These are phyloP conservation scores for Fusarium devonianum DNA, from an alignment of 2,329 filamentous ascomycete genomes.

Conservation along the genomic window DNA sequence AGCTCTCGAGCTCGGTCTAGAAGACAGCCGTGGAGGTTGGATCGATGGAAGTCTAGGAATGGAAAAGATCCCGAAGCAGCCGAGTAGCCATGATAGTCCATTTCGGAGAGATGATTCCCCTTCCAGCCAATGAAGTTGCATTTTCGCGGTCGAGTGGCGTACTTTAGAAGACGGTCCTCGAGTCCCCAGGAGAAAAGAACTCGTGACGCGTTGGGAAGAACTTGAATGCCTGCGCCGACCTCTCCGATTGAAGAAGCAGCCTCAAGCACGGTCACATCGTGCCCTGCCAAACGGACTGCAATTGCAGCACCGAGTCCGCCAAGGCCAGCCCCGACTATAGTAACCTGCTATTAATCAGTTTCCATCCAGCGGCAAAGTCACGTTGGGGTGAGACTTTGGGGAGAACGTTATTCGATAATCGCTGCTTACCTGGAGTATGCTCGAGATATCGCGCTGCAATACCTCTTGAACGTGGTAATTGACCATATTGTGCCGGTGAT, in stretches of 20 bases:
- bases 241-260: slow-evolving; percentile 36
- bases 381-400: too few relatives aligned
- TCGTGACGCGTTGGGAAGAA: slow-evolving; percentile 36
- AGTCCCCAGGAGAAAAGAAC: slow-evolving; percentile 38
- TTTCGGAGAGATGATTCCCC: slow-evolving; percentile 35
- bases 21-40: slow-evolving; percentile 55
- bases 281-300: slow-evolving; percentile 34
- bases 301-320: slow-evolving; percentile 40
- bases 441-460: slow-evolving; percentile 19
- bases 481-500: too few relatives aligned
- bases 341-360: slow-evolving; percentile 20
- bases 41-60: slow-evolving; percentile 58
- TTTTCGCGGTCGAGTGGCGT: slow-evolving; percentile 35
- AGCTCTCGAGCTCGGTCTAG: slow-evolving; percentile 49
- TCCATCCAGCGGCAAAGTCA: too few relatives aligned
- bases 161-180: slow-evolving; percentile 23
- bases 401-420: too few relatives aligned
- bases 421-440: slow-evolving; percentile 24
- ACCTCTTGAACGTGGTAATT: slow-evolving; percentile 15
- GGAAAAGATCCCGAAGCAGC: slow-evolving; percentile 41
- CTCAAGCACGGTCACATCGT: slow-evolving; percentile 39
- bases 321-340: slow-evolving; percentile 39
- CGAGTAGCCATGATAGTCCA: slow-evolving; percentile 36
- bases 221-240: slow-evolving; percentile 40
- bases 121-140: slow-evolving; percentile 41